phyloP scores from a whole-genome alignment of 1,284 basidiomycete species.

The Ganoderma sinense region DNA sequence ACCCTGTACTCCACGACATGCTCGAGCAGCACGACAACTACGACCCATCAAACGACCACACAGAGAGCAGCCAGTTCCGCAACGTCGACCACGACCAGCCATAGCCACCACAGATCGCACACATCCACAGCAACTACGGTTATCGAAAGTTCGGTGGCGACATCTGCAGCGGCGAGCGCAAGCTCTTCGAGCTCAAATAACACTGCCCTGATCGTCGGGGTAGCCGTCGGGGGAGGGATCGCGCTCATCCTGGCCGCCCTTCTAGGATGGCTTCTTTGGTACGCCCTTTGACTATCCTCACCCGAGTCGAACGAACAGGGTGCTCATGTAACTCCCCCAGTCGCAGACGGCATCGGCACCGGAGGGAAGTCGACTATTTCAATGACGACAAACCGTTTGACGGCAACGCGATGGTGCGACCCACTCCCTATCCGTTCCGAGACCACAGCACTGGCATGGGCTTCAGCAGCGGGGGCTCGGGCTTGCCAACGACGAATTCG shows the following conservation, averaged over 20 bases:
- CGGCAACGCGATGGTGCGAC: background rate
- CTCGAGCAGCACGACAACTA: conserved; percentile 14
- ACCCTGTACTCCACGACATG: conserved; percentile 48
- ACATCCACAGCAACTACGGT: background rate
- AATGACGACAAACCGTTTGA: background rate
- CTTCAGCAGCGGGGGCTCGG: background rate
- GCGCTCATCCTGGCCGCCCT: background rate
- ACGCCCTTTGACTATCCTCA: background rate
- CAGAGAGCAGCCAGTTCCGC: background rate
- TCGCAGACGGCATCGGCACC: background rate
- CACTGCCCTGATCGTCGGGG: background rate
- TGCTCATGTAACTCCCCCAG: background rate
- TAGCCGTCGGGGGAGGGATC: background rate
- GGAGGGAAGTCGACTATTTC: background rate
- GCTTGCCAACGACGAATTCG: background rate
- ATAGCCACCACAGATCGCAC: no score
- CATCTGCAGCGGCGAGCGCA: background rate
- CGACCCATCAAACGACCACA: background rate
- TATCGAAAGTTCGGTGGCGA: background rate
- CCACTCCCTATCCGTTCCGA: background rate
- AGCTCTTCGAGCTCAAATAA: background rate
- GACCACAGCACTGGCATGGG: background rate
- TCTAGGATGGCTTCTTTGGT: background rate
- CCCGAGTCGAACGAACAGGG: background rate
- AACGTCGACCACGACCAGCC: background rate